These are phyloP conservation scores for Aspergillus texensis DNA, from an alignment of 2,329 filamentous ascomycete species.

Conservation along the genomic window DNA sequence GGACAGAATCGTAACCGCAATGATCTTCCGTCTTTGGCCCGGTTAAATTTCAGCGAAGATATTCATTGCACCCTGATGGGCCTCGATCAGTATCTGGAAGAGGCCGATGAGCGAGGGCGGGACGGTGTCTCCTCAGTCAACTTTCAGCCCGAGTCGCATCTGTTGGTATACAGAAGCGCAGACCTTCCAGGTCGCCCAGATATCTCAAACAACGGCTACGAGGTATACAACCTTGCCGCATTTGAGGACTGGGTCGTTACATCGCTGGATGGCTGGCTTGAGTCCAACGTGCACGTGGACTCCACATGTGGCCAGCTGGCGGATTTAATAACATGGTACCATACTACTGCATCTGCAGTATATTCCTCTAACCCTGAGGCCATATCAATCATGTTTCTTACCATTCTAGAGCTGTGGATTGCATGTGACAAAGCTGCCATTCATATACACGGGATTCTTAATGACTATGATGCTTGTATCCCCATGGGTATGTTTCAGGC, in stretches of 20 bases:
- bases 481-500: constrained; percentile 26
- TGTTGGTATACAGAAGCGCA: background rate
- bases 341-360: background rate
- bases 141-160: background rate
- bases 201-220: background rate
- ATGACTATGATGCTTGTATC: constrained; percentile 53
- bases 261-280: background rate
- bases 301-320: background rate
- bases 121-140: background rate
- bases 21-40: background rate
- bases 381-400: constrained; percentile 59
- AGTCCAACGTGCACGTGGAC: background rate
- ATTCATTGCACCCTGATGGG: background rate
- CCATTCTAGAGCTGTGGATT: constrained; percentile 61
- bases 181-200: background rate
- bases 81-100: background rate
- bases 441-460: constrained; percentile 43
- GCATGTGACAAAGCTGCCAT: constrained; percentile 56
- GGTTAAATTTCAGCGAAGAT: background rate
- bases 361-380: constrained; percentile 44
- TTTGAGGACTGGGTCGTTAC: constrained; percentile 9
- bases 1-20: background rate
- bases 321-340: background rate
- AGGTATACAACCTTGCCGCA: background rate
- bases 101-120: background rate